Percentiles rank a stretch among this genome's conserved stretches.
These are phyloP conservation scores for Helenozyma rhizophorensis DNA, from an alignment of 805 yeast species.

Conservation along the genomic window DNA sequence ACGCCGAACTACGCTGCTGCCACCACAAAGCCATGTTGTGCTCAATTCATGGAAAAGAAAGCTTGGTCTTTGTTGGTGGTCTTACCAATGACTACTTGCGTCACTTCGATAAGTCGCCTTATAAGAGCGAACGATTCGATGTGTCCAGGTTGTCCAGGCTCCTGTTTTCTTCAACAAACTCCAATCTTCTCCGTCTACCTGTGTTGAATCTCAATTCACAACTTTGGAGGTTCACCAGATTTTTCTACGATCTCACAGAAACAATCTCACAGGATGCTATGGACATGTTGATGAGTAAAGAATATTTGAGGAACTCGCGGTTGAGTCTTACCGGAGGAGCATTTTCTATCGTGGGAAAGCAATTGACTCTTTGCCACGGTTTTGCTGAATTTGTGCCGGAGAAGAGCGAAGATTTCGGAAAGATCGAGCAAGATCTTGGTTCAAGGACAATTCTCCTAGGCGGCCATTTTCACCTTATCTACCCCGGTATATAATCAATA, in stretches of 20 bases:
- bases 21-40: constrained; percentile 36
- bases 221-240: constrained; percentile 36
- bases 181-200: constrained; percentile 28
- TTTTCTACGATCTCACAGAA: constrained; percentile 24
- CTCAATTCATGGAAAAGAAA: constrained; percentile 29
- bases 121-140: constrained; percentile 31
- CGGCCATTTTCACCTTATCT: constrained; percentile 30
- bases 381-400: constrained; percentile 29
- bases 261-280: constrained; percentile 20
- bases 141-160: constrained; percentile 29
- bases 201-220: constrained; percentile 36
- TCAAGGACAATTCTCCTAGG: constrained; percentile 28
- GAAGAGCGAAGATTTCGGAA: constrained; percentile 22
- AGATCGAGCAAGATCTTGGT: constrained; percentile 16
- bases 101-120: constrained; percentile 25
- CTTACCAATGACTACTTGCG: constrained; percentile 34
- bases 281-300: constrained; percentile 16
- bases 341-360: constrained; percentile 30
- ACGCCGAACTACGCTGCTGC: constrained; percentile 40
- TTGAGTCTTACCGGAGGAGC: constrained; percentile 28
- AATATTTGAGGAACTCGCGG: constrained; percentile 24
- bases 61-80: constrained; percentile 38
- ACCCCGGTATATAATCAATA: constrained; percentile 28
- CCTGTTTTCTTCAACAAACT: constrained; percentile 23
- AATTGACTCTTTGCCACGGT: constrained; percentile 36